Conservation (phyloP, 805 yeast genomes). For the Zygoascus biomembranicola region DNA sequence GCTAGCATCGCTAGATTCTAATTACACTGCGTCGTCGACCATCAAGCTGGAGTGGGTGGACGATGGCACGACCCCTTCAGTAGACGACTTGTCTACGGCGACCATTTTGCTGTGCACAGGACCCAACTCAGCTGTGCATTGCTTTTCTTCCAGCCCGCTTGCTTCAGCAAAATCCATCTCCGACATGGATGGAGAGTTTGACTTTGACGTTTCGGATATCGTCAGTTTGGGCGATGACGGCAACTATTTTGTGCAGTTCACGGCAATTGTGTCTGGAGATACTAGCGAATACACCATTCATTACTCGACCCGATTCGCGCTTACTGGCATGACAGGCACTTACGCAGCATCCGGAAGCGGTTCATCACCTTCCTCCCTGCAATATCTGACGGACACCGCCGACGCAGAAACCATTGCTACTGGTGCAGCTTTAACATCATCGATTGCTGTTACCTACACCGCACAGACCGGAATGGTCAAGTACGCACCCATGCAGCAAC, state of each 20-base stretch:
- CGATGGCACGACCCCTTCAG: conserved; percentile 40
- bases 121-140: conserved; percentile 39
- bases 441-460: conserved; percentile 65
- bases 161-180: conserved; percentile 13
- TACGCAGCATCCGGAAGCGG: conserved; percentile 37
- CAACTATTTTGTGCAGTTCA: conserved; percentile 62
- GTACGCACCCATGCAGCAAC: conserved; percentile 89
- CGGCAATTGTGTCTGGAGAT: conserved; percentile 32
- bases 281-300: conserved; percentile 47
- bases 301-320: conserved; percentile 56
- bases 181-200: conserved; percentile 13
- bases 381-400: conserved; percentile 25
- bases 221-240: conserved; percentile 52
- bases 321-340: conserved; percentile 68
- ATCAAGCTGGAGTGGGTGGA: conserved; percentile 49
- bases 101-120: conserved; percentile 65
- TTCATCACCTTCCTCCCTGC: conserved; percentile 36
- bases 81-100: conserved; percentile 37
- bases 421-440: conserved; percentile 36
- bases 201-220: conserved; percentile 38
- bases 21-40: conserved; percentile 17
- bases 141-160: conserved; percentile 28
- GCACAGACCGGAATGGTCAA: conserved; percentile 70
- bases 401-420: conserved; percentile 33
- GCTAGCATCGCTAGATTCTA: conserved; percentile 33